Evolutionary conservation across 768 basidiomycete species (phyloP).

Genomic region (Daedalea quercina): DNA sequence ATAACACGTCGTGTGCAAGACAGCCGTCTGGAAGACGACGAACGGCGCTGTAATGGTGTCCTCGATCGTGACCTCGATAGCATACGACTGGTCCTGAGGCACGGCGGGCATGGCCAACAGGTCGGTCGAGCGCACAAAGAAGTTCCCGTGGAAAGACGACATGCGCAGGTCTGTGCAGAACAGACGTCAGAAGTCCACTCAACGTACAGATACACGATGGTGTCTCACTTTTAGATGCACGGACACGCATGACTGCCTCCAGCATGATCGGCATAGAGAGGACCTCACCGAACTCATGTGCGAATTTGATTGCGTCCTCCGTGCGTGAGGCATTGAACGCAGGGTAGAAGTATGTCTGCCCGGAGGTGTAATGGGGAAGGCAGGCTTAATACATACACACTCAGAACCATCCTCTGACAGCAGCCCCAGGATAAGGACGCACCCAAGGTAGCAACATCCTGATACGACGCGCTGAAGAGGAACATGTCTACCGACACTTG

Average conservation of each 20-base stretch:
- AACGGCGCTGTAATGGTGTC: conserved; percentile 87
- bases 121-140: conserved; percentile 97
- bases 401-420: background rate
- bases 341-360: conserved; percentile 97
- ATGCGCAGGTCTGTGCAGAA: conserved; percentile 66
- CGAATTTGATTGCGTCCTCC: conserved; percentile 97
- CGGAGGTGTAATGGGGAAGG: conserved; percentile 95
- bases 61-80: conserved; percentile 93
- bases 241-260: conserved; percentile 96
- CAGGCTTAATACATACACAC: conserved; percentile 44
- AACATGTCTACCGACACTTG: conserved; percentile 99
- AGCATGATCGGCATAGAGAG: conserved; percentile 92
- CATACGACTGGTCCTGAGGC: conserved; percentile 94
- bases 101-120: conserved; percentile 93
- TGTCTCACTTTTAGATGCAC: conserved; percentile 79
- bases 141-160: conserved; percentile 98
- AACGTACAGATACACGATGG: background rate
- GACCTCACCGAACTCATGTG: conserved; percentile 93
- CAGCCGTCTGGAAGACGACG: conserved; percentile 91
- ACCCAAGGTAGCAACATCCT: conserved; percentile 94
- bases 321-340: conserved; percentile 92
- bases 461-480: conserved; percentile 89
- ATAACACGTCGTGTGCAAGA: conserved; percentile 90
- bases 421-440: conserved; percentile 14
- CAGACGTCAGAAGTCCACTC: background rate